Percentiles rank a stretch among this genome's conserved stretches.
Evolutionary conservation across 2,329 filamentous ascomycete genomes (phyloP).

Genomic region (Trichoderma citrinoviride): DNA sequence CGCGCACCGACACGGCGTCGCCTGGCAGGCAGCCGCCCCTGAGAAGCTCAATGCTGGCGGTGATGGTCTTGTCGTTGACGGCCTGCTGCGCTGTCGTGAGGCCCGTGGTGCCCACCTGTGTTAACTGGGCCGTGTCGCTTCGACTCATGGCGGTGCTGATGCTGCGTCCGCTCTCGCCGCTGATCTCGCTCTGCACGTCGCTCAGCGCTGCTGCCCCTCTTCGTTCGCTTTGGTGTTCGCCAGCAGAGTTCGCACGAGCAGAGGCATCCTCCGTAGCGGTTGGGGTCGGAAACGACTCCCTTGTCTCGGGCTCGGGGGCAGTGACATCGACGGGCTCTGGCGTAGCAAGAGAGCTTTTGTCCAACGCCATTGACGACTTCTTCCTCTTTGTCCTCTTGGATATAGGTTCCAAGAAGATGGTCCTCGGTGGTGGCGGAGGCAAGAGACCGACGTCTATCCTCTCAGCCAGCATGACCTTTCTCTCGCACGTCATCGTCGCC

Average conservation of each 20-base stretch:
- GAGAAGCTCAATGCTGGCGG: slow-evolving; percentile 76
- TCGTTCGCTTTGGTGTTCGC: slow-evolving; percentile 32
- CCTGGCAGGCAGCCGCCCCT: slow-evolving; percentile 83
- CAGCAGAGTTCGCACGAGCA: slow-evolving; percentile 38
- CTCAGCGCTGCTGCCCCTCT: slow-evolving; percentile 46
- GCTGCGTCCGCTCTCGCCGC: slow-evolving; percentile 67
- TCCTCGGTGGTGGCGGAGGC: slow-evolving; percentile 69
- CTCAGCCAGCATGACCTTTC: slow-evolving; percentile 76
- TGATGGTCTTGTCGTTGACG: slow-evolving; percentile 74
- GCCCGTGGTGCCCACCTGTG: slow-evolving; percentile 32
- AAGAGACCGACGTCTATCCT: slow-evolving; percentile 80
- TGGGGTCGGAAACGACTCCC: slow-evolving; percentile 33
- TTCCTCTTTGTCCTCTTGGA: slow-evolving; percentile 67
- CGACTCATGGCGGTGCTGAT: slow-evolving; percentile 62
- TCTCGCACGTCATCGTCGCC: slow-evolving; percentile 75
- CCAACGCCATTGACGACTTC: slow-evolving; percentile 46
- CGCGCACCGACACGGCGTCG: slow-evolving; percentile 74
- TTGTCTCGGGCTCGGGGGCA: slow-evolving; percentile 38
- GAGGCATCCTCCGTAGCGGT: neutral
- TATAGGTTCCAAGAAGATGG: slow-evolving; percentile 84
- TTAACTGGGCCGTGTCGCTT: slow-evolving; percentile 41
- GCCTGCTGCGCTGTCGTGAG: slow-evolving; percentile 39
- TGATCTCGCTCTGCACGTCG: slow-evolving; percentile 65
- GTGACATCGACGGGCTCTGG: slow-evolving; percentile 40
- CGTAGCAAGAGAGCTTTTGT: slow-evolving; percentile 44